phyloP scores from a whole-genome alignment of 805 yeast genomes.

The Cyberlindnera bimundalis region DNA sequence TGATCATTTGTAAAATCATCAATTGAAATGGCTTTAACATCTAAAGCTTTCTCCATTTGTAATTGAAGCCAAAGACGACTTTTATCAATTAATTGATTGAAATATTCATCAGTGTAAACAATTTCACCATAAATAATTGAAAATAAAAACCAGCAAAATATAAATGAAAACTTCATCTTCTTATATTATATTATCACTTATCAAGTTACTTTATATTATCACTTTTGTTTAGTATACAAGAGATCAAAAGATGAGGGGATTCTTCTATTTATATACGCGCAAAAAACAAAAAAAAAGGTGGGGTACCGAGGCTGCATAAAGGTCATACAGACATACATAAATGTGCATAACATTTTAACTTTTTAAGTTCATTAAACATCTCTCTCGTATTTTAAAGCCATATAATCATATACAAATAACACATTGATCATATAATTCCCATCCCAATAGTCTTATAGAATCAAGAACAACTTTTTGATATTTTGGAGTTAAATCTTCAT shows the following conservation, averaged over 20 bases:
- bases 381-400: too few species aligned
- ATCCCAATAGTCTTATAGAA: slow-evolving; percentile 9
- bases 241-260: too few species aligned
- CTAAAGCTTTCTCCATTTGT: slow-evolving; percentile 9
- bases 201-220: too few species aligned
- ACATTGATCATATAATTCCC: slow-evolving; percentile 9
- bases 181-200: too few species aligned
- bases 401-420: slow-evolving; percentile 3
- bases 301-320: background rate
- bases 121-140: too few species aligned
- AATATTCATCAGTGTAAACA: slow-evolving; percentile 5
- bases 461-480: slow-evolving; percentile 7
- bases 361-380: too few species aligned
- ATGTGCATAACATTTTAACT: too few species aligned
- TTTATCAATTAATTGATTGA: slow-evolving; percentile 4
- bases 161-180: too few species aligned
- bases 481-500: background rate
- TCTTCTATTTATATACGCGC: background rate
- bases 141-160: too few species aligned
- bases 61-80: slow-evolving; percentile 5
- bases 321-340: too few species aligned
- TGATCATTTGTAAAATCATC: slow-evolving; percentile 5
- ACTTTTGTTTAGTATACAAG: too few species aligned
- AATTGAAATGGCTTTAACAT: slow-evolving; percentile 4
- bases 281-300: background rate